Conservation (phyloP, 768 basidiomycete species). For the Daedaleopsis sinensis region DNA sequence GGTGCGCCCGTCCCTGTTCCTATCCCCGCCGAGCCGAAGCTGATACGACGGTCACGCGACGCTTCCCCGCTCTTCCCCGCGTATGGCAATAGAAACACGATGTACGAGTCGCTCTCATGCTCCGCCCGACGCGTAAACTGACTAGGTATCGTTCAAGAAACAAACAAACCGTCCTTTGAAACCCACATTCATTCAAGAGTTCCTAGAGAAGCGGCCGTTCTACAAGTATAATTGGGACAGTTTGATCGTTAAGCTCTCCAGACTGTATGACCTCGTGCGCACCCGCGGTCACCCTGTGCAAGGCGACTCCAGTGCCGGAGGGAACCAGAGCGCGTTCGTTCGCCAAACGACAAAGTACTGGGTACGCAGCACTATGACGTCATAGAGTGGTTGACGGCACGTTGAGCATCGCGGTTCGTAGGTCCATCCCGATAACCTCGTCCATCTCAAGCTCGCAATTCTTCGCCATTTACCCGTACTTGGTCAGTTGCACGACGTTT, state of each 20-base stretch:
- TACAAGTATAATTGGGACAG: slow-evolving; percentile 97
- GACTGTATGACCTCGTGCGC: slow-evolving; percentile 91
- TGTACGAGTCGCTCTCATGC: slow-evolving; percentile 44
- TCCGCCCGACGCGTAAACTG: neutral
- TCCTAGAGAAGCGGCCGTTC: slow-evolving; percentile 93
- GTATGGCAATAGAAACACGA: slow-evolving; percentile 81
- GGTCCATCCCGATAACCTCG: slow-evolving; percentile 36
- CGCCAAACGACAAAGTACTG: slow-evolving; percentile 99
- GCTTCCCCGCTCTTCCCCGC: neutral
- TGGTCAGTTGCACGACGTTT: slow-evolving; percentile 52
- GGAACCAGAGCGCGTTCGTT: slow-evolving; percentile 96
- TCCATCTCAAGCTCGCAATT: slow-evolving; percentile 69
- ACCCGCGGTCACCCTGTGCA: slow-evolving; percentile 93
- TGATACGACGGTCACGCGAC: slow-evolving; percentile 11
- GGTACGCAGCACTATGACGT: slow-evolving; percentile 47
- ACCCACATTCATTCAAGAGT: slow-evolving; percentile 85
- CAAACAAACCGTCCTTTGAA: slow-evolving; percentile 84
- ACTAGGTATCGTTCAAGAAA: slow-evolving; percentile 61
- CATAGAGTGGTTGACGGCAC: neutral
- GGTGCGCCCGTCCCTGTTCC: slow-evolving; percentile 41
- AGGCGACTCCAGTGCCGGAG: slow-evolving; percentile 93
- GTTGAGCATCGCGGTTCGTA: slow-evolving; percentile 43
- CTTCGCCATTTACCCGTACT: slow-evolving; percentile 91
- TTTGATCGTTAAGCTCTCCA: slow-evolving; percentile 94
- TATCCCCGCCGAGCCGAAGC: neutral